Conservation (phyloP, 2,329 filamentous ascomycete genomes). For the Fusarium sp. region DNA sequence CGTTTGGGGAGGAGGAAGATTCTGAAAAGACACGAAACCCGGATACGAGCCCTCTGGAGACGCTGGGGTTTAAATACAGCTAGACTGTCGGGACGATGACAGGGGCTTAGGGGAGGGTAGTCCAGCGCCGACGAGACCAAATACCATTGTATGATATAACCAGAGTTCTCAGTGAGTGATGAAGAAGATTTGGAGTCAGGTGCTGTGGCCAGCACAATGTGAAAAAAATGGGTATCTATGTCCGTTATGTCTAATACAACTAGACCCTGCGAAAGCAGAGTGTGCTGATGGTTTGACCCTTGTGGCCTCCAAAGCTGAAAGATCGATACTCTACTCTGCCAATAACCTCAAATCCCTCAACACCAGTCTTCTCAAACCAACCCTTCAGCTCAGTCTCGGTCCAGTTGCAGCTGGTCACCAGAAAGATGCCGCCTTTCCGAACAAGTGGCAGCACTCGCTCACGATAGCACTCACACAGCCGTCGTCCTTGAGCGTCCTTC, state of each 20-base stretch:
- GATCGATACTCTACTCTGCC: conserved; percentile 82
- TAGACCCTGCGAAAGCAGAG: conserved; percentile 75
- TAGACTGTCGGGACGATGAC: conserved; percentile 13
- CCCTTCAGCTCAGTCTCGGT: conserved; percentile 84
- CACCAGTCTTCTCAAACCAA: conserved; percentile 74
- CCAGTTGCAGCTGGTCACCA: conserved; percentile 98
- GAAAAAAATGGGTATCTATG: conserved; percentile 28
- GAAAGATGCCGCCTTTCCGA: conserved; percentile 75
- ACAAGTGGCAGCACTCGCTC: conserved; percentile 76
- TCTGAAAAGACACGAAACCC: conserved; percentile 25
- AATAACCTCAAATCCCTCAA: conserved; percentile 66
- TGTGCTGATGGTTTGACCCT: conserved; percentile 89
- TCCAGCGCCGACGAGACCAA: conserved; percentile 34
- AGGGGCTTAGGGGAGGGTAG: conserved; percentile 14
- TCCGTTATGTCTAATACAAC: conserved; percentile 4
- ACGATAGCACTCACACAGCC: conserved; percentile 81
- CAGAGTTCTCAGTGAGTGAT: conserved; percentile 42
- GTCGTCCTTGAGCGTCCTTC: conserved; percentile 62
- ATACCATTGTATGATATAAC: conserved; percentile 46
- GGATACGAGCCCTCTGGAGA: conserved; percentile 12
- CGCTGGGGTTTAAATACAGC: neutral
- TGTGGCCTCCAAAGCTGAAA: conserved; percentile 89
- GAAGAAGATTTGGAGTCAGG: conserved; percentile 30
- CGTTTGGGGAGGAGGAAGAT: conserved; percentile 6
- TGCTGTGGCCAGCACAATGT: conserved; percentile 26